Evolutionary conservation across 148 eudicot genomes (phyloP).

Genomic region (Spergularia marina): DNA sequence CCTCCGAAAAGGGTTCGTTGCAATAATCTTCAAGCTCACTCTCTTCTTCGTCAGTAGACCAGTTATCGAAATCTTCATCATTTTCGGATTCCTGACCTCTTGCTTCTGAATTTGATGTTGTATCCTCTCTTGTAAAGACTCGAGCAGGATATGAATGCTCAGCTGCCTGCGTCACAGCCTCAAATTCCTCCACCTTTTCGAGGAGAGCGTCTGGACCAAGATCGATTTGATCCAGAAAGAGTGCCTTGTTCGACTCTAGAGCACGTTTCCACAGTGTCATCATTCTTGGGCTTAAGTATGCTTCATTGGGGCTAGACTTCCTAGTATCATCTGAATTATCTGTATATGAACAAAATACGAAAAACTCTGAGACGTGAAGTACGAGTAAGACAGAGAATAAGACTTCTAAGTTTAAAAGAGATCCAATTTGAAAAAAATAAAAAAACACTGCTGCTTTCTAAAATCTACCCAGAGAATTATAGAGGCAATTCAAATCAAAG

Average conservation of each 20-base stretch:
- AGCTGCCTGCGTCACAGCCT: slow-evolving; percentile 47
- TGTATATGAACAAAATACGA: slow-evolving; percentile 8
- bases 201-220: slow-evolving; percentile 78
- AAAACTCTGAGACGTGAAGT: neutral
- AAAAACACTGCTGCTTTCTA: neutral
- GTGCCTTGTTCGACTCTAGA: slow-evolving; percentile 75
- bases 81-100: slow-evolving; percentile 23
- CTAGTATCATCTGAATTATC: slow-evolving; percentile 16
- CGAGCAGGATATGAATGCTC: slow-evolving; percentile 76
- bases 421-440: neutral
- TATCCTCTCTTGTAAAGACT: slow-evolving; percentile 36
- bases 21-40: slow-evolving; percentile 30
- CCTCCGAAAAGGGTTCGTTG: slow-evolving; percentile 34
- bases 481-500: neutral
- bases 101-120: slow-evolving; percentile 18
- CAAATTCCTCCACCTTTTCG: slow-evolving; percentile 73
- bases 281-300: slow-evolving; percentile 72
- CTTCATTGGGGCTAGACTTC: slow-evolving; percentile 26
- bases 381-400: neutral
- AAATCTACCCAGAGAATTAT: neutral
- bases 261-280: slow-evolving; percentile 83
- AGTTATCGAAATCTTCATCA: slow-evolving; percentile 30
- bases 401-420: neutral
- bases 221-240: slow-evolving; percentile 51
- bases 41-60: slow-evolving; percentile 29